Conservation (phyloP, 768 basidiomycete genomes). For the Trametes elegans region DNA sequence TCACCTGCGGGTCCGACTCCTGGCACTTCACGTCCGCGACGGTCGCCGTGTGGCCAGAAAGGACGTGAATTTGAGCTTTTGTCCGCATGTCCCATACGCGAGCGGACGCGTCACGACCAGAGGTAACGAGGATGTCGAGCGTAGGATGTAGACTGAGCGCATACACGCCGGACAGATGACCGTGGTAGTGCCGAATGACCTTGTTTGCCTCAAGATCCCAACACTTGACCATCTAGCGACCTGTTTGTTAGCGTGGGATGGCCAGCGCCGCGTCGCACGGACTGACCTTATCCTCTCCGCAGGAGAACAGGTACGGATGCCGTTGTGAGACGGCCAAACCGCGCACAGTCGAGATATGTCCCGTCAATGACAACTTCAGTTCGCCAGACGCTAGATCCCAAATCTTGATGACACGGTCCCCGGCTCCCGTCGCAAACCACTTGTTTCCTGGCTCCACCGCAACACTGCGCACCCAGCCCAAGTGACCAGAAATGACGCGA, state of each 20-base stretch:
- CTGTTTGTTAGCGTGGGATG: background rate
- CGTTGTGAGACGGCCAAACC: constrained; percentile 89
- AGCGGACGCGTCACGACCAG: constrained; percentile 94
- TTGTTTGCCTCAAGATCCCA: constrained; percentile 99
- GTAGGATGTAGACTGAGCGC: constrained; percentile 91
- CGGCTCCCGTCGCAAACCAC: constrained; percentile 98
- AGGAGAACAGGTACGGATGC: constrained; percentile 97
- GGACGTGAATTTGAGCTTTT: constrained; percentile 91
- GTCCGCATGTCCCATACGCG: constrained; percentile 99
- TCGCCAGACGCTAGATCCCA: constrained; percentile 99
- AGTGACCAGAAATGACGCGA: constrained; percentile 95
- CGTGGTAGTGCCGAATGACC: constrained; percentile 98
- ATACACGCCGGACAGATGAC: constrained; percentile 98
- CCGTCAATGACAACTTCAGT: constrained; percentile 92
- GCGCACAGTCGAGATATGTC: constrained; percentile 95
- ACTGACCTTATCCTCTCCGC: constrained; percentile 92
- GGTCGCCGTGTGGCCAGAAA: constrained; percentile 92
- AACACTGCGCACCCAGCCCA: constrained; percentile 96
- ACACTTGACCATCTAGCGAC: constrained; percentile 93
- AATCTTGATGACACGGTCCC: constrained; percentile 97
- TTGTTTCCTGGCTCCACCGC: constrained; percentile 98
- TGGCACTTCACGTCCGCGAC: constrained; percentile 96
- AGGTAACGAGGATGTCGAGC: constrained; percentile 91
- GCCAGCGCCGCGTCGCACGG: background rate
- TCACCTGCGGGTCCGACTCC: constrained; percentile 96